phyloP scores from a whole-genome alignment of 1,284 basidiomycete genomes.

The Heliocybe sulcata region DNA sequence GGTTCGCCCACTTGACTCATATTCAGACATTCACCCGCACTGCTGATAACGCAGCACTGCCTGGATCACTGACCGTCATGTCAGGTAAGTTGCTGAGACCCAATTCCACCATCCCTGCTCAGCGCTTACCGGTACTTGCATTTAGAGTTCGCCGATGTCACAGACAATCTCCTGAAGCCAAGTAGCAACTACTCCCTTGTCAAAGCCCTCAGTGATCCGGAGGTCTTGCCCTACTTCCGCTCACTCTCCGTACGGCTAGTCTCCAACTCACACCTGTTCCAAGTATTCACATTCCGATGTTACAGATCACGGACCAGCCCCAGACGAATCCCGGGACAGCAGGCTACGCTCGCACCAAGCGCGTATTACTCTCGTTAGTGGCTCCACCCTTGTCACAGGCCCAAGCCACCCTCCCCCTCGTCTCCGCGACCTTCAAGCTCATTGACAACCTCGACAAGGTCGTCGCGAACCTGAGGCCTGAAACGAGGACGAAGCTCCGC shows the following conservation, averaged over 20 bases:
- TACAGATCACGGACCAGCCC: conserved; percentile 78
- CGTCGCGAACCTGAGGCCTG: conserved; percentile 52
- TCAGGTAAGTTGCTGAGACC: conserved; percentile 38
- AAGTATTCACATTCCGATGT: conserved; percentile 4
- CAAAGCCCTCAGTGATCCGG: conserved; percentile 54
- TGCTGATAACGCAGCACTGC: conserved; percentile 56
- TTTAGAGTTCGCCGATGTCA: conserved; percentile 72
- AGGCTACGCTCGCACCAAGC: conserved; percentile 55
- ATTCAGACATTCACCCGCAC: conserved; percentile 73
- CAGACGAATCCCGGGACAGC: conserved; percentile 46
- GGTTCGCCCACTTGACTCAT: conserved; percentile 3
- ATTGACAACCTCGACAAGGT: conserved; percentile 58
- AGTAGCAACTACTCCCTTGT: conserved; percentile 45
- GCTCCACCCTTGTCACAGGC: conserved; percentile 45
- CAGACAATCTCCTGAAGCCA: conserved; percentile 71
- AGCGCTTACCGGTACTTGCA: conserved; percentile 7
- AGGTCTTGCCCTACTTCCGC: conserved; percentile 69
- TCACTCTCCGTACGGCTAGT: conserved; percentile 49
- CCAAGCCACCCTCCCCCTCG: conserved; percentile 47
- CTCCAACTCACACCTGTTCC: conserved; percentile 6
- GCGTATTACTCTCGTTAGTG: conserved; percentile 61
- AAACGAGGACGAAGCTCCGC: conserved; percentile 71
- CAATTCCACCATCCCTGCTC: conserved; percentile 5
- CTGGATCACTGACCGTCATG: conserved; percentile 62
- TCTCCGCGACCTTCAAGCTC: conserved; percentile 65